A percentile compares a stretch with the other conserved stretches of the same genome.
These are phyloP conservation scores for Elsinoe fawcettii DNA, from an alignment of 2,329 filamentous ascomycete genomes.

Conservation along the genomic window DNA sequence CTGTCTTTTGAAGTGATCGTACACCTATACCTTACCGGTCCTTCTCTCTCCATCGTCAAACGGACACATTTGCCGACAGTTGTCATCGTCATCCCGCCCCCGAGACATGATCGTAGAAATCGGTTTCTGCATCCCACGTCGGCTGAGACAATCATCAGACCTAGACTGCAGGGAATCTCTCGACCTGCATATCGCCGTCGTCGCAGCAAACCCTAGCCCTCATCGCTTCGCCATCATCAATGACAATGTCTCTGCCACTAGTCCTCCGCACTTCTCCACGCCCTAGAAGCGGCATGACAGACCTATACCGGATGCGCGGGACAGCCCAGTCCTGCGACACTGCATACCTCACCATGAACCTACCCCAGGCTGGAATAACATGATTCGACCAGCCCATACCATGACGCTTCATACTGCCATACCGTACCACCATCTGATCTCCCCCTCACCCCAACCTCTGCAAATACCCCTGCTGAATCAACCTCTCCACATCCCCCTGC, in stretches of 20 bases:
- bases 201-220: background rate
- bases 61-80: background rate
- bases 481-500: slow-evolving; percentile 86
- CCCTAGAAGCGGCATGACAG: background rate
- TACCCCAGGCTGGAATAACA: background rate
- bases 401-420: background rate
- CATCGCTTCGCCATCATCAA: background rate
- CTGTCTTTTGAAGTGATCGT: background rate
- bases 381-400: background rate
- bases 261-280: background rate
- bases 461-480: slow-evolving; percentile 91
- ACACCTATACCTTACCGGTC: background rate
- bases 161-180: background rate
- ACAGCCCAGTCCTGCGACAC: background rate
- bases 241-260: background rate
- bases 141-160: slow-evolving; percentile 13
- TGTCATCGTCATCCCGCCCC: background rate
- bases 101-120: slow-evolving; percentile 11
- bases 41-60: background rate
- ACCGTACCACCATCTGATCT: background rate
- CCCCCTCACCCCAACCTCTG: slow-evolving; percentile 69
- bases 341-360: background rate
- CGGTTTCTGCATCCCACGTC: background rate
- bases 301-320: background rate
- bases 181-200: background rate